A percentile compares a stretch with the other conserved stretches of the same genome.
Conservation (phyloP, 2,329 filamentous ascomycete species). For the Ambrosiella xylebori region DNA sequence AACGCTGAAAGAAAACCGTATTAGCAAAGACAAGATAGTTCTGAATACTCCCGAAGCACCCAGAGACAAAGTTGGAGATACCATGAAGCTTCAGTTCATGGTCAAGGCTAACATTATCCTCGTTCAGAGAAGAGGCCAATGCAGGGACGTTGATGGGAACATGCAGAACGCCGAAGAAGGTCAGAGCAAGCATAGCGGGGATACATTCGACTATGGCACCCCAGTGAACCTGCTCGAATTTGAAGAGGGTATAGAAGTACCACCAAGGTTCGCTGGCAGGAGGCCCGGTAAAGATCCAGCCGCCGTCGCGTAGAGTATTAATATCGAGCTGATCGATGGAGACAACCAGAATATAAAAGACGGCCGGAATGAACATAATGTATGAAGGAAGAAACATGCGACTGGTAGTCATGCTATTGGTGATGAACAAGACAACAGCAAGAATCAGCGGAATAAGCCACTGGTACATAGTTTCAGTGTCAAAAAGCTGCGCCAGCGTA, state of each 20-base stretch:
- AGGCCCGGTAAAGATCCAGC: constrained; percentile 86
- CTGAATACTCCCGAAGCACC: constrained; percentile 71
- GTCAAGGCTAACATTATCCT: constrained; percentile 84
- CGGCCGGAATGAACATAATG: constrained; percentile 58
- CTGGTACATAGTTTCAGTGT: constrained; percentile 55
- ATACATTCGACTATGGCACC: constrained; percentile 65
- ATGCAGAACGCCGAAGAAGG: constrained; percentile 92
- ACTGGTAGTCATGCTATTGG: constrained; percentile 59
- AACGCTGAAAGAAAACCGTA: constrained; percentile 88
- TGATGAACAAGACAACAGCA: constrained; percentile 56
- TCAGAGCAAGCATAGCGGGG: constrained; percentile 89
- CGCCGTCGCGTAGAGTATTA: constrained; percentile 47
- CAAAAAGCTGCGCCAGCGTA: constrained; percentile 59
- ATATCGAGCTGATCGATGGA: constrained; percentile 51
- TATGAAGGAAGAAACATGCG: constrained; percentile 77
- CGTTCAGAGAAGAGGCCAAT: constrained; percentile 71
- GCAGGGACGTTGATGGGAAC: constrained; percentile 97
- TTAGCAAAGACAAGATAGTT: constrained; percentile 98
- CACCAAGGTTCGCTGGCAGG: constrained; percentile 82
- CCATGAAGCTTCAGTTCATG: constrained; percentile 85
- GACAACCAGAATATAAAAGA: constrained; percentile 65
- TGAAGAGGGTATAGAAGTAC: constrained; percentile 92
- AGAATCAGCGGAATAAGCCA: constrained; percentile 70
- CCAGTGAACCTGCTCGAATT: constrained; percentile 70
- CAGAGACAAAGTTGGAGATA: constrained; percentile 80